Percentiles rank a stretch among this genome's conserved stretches.
phyloP scores from a whole-genome alignment of 805 yeast species.

The Lipomyces orientalis region DNA sequence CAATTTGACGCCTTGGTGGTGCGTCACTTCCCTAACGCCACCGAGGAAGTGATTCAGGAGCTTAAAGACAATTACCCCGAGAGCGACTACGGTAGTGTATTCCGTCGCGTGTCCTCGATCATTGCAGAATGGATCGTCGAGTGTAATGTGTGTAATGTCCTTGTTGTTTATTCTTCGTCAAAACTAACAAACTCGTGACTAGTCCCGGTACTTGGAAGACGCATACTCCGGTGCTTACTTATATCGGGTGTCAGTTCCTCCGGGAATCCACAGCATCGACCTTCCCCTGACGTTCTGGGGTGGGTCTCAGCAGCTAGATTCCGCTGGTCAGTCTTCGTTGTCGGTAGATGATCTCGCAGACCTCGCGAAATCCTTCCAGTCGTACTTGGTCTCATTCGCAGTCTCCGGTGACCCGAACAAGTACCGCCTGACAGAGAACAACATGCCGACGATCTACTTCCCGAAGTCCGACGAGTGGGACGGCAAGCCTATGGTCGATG shows the following conservation, averaged over 20 bases:
- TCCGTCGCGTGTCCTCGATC: conserved; percentile 19
- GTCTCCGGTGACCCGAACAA: conserved; percentile 32
- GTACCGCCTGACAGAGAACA: background rate
- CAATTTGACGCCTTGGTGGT: conserved; percentile 20
- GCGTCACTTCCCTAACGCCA: conserved; percentile 30
- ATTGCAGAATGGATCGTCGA: conserved; percentile 34
- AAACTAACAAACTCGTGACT: background rate
- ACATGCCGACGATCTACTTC: conserved; percentile 8
- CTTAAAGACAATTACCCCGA: conserved; percentile 24
- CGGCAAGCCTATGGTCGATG: conserved; percentile 25
- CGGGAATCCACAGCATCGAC: conserved; percentile 31
- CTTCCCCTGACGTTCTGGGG: conserved; percentile 31
- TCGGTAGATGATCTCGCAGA: background rate
- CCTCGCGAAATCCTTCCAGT: conserved; percentile 27
- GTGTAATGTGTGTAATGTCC: conserved; percentile 15
- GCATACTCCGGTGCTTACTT: conserved; percentile 19
- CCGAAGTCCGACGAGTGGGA: conserved; percentile 16
- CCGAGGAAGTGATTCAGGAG: conserved; percentile 15
- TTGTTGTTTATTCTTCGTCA: background rate
- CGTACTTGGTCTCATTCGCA: conserved; percentile 29
- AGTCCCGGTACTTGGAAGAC: conserved; percentile 17
- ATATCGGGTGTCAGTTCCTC: conserved; percentile 32
- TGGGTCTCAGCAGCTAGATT: background rate
- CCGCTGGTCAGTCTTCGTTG: background rate
- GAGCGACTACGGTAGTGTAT: conserved; percentile 7